Base-by-base conservation (phyloP, 2,329 filamentous ascomycete species). In the Cytospora mali region DNA sequence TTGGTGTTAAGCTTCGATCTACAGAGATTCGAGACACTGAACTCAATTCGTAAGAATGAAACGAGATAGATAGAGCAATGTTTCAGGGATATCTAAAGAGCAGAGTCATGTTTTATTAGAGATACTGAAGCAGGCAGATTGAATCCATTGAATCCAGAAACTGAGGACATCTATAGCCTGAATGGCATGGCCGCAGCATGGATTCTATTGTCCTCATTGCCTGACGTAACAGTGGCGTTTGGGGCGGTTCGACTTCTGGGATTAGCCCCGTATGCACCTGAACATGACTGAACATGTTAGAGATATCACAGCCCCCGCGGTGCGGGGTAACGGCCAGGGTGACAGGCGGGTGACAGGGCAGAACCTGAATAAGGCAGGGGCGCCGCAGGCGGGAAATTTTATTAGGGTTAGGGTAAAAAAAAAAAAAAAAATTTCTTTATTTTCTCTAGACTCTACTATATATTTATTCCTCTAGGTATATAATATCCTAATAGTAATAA, bases 181-280 rank as follows among this genome's bases (percentile, higher is more conserved):
- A n/a, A 23, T 6, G 42, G n/a, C 3, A 18, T 46, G 25, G 48
- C 7, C 13, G 14, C 10, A 49, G n/a, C 21, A 14, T 23, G 21
- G 4, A 27, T 18, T 6, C 11, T 21, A 29, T 28, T 18, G 35
- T 39, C 16, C n/a, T 18, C 35, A 4, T 39, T 18, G 18, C 18
- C 21, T 46, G 42, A 46, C 42, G 42, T 46, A 46, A n/a, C 42
- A 23, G 42, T 46, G 42, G 42, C 42, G 42, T 46, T 21, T 53
- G 27, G 28, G 18, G 51, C 27, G 51, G 51, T 29, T n/a, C 28
- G 23, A 31, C 11, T 29, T 13, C 10, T 29, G 10, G 18, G 14
- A 6, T 14, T 25, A 53, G 18, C 18, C 18, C 25, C 13, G 50
- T 27, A 25, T 11, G 27, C 25, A 23, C 25, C 50, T 4, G n/a